Evolutionary conservation across 2,329 filamentous ascomycete species (phyloP).

Genomic region (Mollisia scopiformis): DNA sequence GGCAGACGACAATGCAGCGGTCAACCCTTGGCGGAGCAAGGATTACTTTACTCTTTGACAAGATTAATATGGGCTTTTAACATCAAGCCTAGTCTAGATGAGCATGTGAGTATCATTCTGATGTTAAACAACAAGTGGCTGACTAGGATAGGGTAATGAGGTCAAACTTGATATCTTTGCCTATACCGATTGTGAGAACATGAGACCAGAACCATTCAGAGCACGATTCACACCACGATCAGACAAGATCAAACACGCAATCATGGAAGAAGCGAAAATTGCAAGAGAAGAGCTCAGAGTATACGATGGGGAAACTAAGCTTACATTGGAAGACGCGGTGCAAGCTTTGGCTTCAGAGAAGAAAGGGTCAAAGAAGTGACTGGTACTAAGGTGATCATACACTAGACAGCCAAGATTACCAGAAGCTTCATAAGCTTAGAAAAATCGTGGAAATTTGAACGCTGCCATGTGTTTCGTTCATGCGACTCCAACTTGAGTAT

Average conservation of each 20-base stretch:
- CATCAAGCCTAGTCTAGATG: background rate
- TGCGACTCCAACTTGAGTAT: no score
- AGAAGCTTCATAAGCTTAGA: no score
- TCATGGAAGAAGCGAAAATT: background rate
- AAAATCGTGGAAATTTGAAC: no score
- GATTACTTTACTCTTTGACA: background rate
- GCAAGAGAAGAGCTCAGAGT: background rate
- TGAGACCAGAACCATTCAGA: background rate
- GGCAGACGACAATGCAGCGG: background rate
- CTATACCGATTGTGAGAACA: constrained; percentile 1
- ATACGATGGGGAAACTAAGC: background rate
- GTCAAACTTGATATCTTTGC: constrained; percentile 1
- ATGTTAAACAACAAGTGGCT: background rate
- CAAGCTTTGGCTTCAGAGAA: background rate
- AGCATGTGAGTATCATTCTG: background rate
- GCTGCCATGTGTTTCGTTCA: no score
- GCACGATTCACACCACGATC: background rate
- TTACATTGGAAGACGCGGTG: background rate
- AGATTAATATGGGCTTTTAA: background rate
- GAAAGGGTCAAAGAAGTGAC: background rate
- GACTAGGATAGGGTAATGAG: background rate
- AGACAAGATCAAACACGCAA: background rate
- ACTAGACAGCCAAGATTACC: no score
- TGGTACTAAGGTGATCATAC: background rate
- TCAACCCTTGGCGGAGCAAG: background rate